Conservation (phyloP, 2,329 filamentous ascomycete genomes). For the Talaromyces atroroseus region DNA sequence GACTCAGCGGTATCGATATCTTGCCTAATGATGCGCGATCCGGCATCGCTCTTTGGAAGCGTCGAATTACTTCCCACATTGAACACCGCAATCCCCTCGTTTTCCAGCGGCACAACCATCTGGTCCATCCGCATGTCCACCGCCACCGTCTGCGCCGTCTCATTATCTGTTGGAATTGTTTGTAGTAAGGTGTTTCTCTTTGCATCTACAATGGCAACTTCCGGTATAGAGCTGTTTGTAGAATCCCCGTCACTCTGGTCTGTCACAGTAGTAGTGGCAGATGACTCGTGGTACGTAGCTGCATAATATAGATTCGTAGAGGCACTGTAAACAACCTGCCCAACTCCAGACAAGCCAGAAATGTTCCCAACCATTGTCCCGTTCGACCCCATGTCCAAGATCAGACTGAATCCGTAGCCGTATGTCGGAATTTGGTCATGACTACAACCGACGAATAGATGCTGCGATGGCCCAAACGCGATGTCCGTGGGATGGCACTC, state of each 20-base stretch:
- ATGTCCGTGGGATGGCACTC: slow-evolving; percentile 1
- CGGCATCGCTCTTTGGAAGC: not conserved
- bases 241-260: not conserved
- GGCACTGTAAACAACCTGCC: not conserved
- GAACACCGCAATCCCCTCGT: not conserved
- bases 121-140: not conserved
- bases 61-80: not conserved
- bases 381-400: not conserved
- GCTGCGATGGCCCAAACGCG: not conserved
- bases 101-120: not conserved
- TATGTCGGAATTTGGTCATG: not conserved
- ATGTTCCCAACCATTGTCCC: not conserved
- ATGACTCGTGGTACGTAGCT: not conserved
- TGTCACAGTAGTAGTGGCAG: not conserved
- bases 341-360: not conserved
- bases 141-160: not conserved
- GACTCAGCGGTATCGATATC: not conserved
- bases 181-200: not conserved
- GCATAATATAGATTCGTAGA: not conserved
- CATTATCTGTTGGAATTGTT: not conserved
- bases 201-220: not conserved
- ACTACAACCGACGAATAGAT: not conserved
- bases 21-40: not conserved
- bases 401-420: not conserved
- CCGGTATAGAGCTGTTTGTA: not conserved